These are phyloP conservation scores for Tolypocladium ovalisporum DNA, from an alignment of 2,329 filamentous ascomycete species.

Conservation along the genomic window DNA sequence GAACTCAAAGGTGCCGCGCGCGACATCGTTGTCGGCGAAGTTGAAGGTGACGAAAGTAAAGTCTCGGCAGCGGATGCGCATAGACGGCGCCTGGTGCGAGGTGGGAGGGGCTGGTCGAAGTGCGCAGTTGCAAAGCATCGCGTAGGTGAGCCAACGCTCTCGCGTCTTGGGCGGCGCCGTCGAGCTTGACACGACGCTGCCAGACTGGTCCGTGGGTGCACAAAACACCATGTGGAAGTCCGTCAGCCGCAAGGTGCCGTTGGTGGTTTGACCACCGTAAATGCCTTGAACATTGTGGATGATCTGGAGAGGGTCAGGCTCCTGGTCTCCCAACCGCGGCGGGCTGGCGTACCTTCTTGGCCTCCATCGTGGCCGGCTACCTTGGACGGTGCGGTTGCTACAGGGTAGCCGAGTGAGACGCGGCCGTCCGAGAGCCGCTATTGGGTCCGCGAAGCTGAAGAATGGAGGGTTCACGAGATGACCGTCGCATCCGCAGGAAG, in stretches of 20 bases:
- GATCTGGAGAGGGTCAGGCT: constrained; percentile 20
- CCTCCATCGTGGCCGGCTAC: constrained; percentile 22
- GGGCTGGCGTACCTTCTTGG: constrained; percentile 23
- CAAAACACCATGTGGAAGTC: constrained; percentile 51
- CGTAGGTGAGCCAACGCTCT: constrained; percentile 90
- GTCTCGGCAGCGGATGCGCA: constrained; percentile 82
- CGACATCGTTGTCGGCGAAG: constrained; percentile 62
- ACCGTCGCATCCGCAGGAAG: not conserved
- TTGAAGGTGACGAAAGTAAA: constrained; percentile 91
- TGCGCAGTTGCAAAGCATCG: constrained; percentile 74
- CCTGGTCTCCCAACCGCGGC: not conserved
- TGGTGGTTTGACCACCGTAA: constrained; percentile 44
- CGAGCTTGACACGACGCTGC: constrained; percentile 9
- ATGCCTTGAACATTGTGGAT: constrained; percentile 51
- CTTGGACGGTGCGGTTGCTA: not conserved
- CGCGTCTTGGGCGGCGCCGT: constrained; percentile 25
- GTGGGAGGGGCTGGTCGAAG: constrained; percentile 62
- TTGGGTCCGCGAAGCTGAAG: not conserved
- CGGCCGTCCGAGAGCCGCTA: not conserved
- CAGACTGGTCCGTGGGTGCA: constrained; percentile 25
- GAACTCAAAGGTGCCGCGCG: constrained; percentile 78
- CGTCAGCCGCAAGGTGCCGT: constrained; percentile 48
- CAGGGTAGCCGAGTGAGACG: not conserved
- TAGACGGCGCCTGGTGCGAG: constrained; percentile 64
- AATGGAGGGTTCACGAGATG: not conserved